Percentiles rank a stretch among this genome's conserved stretches.
Conservation (phyloP, 2,329 filamentous ascomycete genomes). For the Pyrenophora seminiperda region DNA sequence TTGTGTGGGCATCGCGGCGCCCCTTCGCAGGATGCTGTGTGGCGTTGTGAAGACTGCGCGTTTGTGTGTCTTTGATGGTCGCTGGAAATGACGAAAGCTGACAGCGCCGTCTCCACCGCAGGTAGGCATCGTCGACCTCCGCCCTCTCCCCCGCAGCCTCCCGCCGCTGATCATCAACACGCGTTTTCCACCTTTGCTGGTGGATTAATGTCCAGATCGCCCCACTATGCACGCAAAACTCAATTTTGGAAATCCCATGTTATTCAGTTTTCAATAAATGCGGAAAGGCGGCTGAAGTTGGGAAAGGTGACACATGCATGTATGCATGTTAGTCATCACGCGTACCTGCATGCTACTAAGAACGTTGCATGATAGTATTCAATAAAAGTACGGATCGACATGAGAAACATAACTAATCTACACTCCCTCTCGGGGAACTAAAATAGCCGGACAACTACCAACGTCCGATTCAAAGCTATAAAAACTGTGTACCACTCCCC, state of each 20-base stretch:
- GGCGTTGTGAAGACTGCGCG: slow-evolving; percentile 4
- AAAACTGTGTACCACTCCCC: no score
- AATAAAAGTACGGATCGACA: slow-evolving; percentile 4
- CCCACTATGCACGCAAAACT: background rate
- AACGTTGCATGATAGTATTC: slow-evolving; percentile 3
- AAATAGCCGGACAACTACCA: background rate
- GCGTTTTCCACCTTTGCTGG: background rate
- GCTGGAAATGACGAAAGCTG: slow-evolving; percentile 22
- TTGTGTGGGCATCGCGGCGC: slow-evolving; percentile 33
- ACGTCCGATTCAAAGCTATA: background rate
- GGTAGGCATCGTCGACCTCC: slow-evolving; percentile 1
- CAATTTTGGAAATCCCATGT: no score
- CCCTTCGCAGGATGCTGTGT: slow-evolving; percentile 8
- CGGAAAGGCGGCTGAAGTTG: no score
- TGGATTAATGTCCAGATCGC: background rate
- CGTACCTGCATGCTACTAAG: slow-evolving; percentile 4
- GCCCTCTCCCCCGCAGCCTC: slow-evolving; percentile 16
- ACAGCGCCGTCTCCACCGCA: slow-evolving; percentile 11
- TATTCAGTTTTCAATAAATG: no score
- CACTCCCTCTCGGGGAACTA: no score
- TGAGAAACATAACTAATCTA: slow-evolving; percentile 5
- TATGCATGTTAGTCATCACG: background rate
- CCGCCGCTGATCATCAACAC: slow-evolving; percentile 7
- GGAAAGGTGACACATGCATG: no score
- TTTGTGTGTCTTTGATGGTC: slow-evolving; percentile 8